Evolutionary conservation across 441 rosid genomes (phyloP), one percentile per base, ranked within the genome.

Genomic region (Capsella rubella): DNA sequence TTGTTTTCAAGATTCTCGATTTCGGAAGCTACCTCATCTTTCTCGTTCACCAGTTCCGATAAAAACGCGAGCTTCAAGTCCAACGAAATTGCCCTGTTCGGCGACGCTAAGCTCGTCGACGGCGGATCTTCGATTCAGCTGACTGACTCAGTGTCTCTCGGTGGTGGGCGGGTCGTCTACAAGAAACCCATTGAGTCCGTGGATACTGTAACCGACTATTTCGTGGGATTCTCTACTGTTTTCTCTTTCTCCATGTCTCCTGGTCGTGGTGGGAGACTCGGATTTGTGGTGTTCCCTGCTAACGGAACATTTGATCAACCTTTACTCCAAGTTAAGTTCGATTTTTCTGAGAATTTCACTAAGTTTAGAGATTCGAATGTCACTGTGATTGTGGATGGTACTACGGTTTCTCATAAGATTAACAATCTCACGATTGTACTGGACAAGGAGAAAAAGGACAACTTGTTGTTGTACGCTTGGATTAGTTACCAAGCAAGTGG

Each of bases 121-220:
- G 78, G 77, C 39, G 85, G 86, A 39, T 84, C 91, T 40, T 59
- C 83, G 45, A 67, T 91, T 74, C 95, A 85, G 79, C 90, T 94
- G 59, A 84, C 87, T 46, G 72, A 73, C 60, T 60, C 87, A 0
- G 81, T 56, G 80, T 77, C 71, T 73, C 80, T 73, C 13, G 84
- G 88, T 40, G 82, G 79, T 49, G 98, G 97, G 42, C 74, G 77
- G 80, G 89, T 83, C 47, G 62, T 84, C 81, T 87, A 81, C 64
- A 87, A 85, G 87, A 85, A 85, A 67, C 89, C 99, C 82, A 80
- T 94, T 78, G 81, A 82, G 83, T 79, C 76, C 34, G 79, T 78
- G 35, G 78, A 80, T 72, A 91, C 89, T 73, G 78, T 63, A 15
- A 69, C 73, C 69, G 68, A 0, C 25, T 73, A 14, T 64, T 5